Percentiles rank a stretch among this genome's conserved stretches.
phyloP scores from a whole-genome alignment of 768 basidiomycete species.

The Piloderma croceum region DNA sequence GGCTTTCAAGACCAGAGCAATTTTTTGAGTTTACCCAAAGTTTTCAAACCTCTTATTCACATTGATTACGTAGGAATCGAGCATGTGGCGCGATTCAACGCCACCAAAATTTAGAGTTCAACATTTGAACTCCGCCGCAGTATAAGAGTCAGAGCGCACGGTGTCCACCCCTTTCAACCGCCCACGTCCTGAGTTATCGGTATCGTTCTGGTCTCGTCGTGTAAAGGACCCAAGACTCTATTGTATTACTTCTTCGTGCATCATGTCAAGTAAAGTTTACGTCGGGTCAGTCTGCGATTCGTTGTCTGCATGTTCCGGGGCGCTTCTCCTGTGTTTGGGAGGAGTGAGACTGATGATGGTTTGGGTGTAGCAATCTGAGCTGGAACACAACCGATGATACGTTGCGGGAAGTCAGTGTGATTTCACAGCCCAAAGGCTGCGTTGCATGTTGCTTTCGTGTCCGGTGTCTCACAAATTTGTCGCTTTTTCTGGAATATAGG shows the following conservation, averaged over 20 bases:
- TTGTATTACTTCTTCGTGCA: constrained; percentile 40
- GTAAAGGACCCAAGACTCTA: constrained; percentile 46
- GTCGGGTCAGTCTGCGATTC: constrained; percentile 84
- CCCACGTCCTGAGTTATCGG: constrained; percentile 48
- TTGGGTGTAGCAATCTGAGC: constrained; percentile 80
- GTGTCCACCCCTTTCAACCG: constrained; percentile 40
- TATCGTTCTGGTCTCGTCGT: constrained; percentile 52
- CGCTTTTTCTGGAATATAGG: too few relatives aligned
- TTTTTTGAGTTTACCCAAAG: too few relatives aligned
- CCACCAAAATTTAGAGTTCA: too few relatives aligned
- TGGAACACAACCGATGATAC: constrained; percentile 95
- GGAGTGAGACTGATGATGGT: constrained; percentile 55
- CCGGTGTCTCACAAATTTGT: too few relatives aligned
- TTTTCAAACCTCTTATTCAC: too few relatives aligned
- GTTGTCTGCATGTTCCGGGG: constrained; percentile 39
- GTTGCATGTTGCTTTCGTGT: constrained; percentile 25
- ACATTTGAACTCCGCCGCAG: constrained; percentile 7
- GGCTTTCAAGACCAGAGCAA: too few relatives aligned
- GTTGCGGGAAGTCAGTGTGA: constrained; percentile 79
- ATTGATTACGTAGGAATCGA: too few relatives aligned
- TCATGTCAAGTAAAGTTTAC: constrained; percentile 83
- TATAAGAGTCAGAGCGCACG: constrained; percentile 7
- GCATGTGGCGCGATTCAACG: too few relatives aligned
- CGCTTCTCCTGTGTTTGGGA: constrained; percentile 43
- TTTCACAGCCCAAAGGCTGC: constrained; percentile 24